These are phyloP conservation scores for Vishniacozyma victoriae DNA, from an alignment of 768 basidiomycete genomes.

Conservation along the genomic window DNA sequence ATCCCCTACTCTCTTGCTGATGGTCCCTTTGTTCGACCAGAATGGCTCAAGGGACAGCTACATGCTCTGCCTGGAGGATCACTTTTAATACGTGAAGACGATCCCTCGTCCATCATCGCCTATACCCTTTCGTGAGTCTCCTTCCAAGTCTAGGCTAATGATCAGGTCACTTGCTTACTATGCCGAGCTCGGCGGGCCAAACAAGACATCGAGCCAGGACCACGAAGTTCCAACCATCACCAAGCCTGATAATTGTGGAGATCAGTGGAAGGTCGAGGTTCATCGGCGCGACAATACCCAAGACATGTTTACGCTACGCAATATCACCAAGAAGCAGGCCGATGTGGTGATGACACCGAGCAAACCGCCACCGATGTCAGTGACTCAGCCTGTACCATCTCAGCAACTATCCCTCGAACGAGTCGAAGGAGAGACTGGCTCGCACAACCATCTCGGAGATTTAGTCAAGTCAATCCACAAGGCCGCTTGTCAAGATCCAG, in stretches of 20 bases:
- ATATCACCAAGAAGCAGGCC: constrained; percentile 27
- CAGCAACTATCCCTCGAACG: constrained; percentile 30
- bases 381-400: too few relatives aligned
- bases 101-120: constrained; percentile 35
- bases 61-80: constrained; percentile 29
- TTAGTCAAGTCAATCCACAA: constrained; percentile 31
- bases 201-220: constrained; percentile 1
- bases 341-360: constrained; percentile 13
- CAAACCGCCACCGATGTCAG: constrained; percentile 10
- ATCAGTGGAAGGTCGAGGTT: constrained; percentile 25
- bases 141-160: not conserved
- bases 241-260: not conserved
- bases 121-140: constrained; percentile 34
- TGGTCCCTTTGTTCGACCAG: constrained; percentile 4
- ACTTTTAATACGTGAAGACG: constrained; percentile 29
- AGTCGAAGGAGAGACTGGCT: constrained; percentile 17
- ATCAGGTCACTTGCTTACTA: constrained; percentile 29
- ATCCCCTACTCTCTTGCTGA: too few relatives aligned
- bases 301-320: constrained; percentile 29
- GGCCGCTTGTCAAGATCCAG: constrained; percentile 21
- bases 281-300: constrained; percentile 30
- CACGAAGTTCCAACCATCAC: not conserved
- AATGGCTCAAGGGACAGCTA: constrained; percentile 7
- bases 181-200: constrained; percentile 14
- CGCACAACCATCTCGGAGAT: constrained; percentile 18